Conservation (phyloP, 2,329 filamentous ascomycete genomes). For the Exophiala aquamarina region DNA sequence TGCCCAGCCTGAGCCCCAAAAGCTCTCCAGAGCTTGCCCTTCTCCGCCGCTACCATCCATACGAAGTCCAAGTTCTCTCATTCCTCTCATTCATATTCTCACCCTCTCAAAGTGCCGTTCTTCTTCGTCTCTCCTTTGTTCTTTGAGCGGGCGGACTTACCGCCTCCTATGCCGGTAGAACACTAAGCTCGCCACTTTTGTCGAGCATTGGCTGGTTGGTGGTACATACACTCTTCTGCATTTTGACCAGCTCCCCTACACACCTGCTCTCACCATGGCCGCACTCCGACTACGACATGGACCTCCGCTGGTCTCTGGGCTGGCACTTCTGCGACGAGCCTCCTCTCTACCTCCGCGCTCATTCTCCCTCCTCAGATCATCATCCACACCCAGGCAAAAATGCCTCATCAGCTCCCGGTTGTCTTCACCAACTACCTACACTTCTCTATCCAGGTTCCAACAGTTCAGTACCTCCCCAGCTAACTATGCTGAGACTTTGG, state of each 20-base stretch:
- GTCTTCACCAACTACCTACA: slow-evolving; percentile 7
- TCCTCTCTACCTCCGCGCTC: slow-evolving; percentile 16
- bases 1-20: too few relatives aligned
- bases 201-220: slow-evolving; percentile 19
- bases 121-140: slow-evolving; percentile 4
- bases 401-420: slow-evolving; percentile 9
- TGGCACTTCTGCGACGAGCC: slow-evolving; percentile 19
- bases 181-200: slow-evolving; percentile 17
- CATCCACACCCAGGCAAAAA: slow-evolving; percentile 10
- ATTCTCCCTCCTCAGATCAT: slow-evolving; percentile 22
- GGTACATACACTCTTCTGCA: neutral
- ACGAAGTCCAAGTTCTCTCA: too few relatives aligned
- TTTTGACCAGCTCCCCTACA: slow-evolving; percentile 9
- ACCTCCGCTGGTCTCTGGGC: slow-evolving; percentile 21
- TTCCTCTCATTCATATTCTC: too few relatives aligned
- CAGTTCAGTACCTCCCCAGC: slow-evolving; percentile 27
- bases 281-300: slow-evolving; percentile 24
- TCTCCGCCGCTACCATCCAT: neutral
- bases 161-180: slow-evolving; percentile 19
- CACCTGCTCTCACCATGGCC: slow-evolving; percentile 18
- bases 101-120: too few relatives aligned
- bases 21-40: slow-evolving; percentile 1
- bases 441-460: slow-evolving; percentile 18
- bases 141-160: slow-evolving; percentile 14
- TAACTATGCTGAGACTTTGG: slow-evolving; percentile 67